These are phyloP conservation scores for Apiospora aurea DNA, from an alignment of 2,329 filamentous ascomycete genomes.

Conservation along the genomic window DNA sequence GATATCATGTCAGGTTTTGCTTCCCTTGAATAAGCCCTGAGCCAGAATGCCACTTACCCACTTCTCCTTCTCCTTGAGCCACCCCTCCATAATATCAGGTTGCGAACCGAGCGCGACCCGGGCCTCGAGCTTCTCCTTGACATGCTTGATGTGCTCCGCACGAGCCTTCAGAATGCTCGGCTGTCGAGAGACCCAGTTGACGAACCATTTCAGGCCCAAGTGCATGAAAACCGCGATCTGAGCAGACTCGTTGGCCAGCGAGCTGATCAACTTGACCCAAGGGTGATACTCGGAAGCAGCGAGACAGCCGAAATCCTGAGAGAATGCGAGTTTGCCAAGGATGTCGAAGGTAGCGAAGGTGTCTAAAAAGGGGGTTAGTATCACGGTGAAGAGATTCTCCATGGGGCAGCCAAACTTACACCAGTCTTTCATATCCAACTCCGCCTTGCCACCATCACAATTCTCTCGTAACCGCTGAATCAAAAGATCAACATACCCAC, in stretches of 20 bases:
- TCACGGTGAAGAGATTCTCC: no score
- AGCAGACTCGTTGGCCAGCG: conserved; percentile 4
- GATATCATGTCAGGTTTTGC: not conserved
- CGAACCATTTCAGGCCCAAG: conserved; percentile 11
- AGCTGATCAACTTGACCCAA: conserved; percentile 24
- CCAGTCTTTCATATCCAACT: conserved; percentile 12
- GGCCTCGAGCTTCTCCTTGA: conserved; percentile 12
- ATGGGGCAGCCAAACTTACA: no score
- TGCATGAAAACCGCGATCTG: conserved; percentile 8
- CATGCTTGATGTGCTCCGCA: conserved; percentile 15
- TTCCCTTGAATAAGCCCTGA: no score
- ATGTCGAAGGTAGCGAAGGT: conserved; percentile 21
- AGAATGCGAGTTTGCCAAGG: conserved; percentile 17
- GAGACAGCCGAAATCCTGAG: conserved; percentile 22
- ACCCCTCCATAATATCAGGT: conserved; percentile 7
- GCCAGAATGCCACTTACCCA: no score
- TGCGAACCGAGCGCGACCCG: not conserved
- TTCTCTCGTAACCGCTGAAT: conserved; percentile 21
- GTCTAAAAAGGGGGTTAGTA: not conserved
- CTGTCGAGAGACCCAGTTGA: conserved; percentile 9
- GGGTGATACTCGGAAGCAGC: conserved; percentile 15
- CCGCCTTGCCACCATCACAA: not conserved
- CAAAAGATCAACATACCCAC: conserved; percentile 4
- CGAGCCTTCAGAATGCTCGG: conserved; percentile 14
- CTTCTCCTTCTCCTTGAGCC: conserved; percentile 50